These are phyloP conservation scores for Suillus hirtellus DNA, from an alignment of 768 basidiomycete species.

Conservation along the genomic window DNA sequence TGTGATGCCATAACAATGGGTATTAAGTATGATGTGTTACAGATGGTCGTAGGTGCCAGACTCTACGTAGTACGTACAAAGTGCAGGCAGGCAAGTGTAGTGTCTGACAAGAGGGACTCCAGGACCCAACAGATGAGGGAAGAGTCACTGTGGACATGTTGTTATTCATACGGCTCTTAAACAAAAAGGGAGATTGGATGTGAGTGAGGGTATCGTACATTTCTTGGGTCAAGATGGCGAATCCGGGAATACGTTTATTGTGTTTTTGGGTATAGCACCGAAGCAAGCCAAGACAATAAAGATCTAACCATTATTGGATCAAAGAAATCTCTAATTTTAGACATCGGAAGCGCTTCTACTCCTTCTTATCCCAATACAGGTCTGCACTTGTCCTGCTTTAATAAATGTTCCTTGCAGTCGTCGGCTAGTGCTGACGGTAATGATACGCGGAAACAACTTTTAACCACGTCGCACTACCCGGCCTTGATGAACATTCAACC, in stretches of 20 bases:
- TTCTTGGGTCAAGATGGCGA: background rate
- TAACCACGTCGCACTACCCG: background rate
- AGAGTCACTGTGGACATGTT: constrained; percentile 4
- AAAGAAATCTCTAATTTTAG: constrained; percentile 11
- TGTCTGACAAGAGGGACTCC: constrained; percentile 13
- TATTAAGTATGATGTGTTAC: constrained; percentile 14
- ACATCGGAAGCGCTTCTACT: background rate
- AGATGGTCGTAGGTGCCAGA: constrained; percentile 26
- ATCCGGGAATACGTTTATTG: constrained; percentile 11
- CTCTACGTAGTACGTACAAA: constrained; percentile 17
- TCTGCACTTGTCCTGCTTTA: background rate
- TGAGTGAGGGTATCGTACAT: background rate
- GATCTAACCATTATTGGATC: constrained; percentile 9
- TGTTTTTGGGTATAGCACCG: constrained; percentile 11
- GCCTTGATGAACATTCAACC: background rate
- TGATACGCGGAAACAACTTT: background rate
- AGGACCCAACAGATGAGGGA: constrained; percentile 21
- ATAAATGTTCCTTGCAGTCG: background rate
- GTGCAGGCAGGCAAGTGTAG: constrained; percentile 8
- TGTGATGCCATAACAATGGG: constrained; percentile 12
- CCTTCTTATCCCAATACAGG: background rate
- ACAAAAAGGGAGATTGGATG: constrained; percentile 7
- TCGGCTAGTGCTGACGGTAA: background rate
- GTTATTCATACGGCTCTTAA: constrained; percentile 17
- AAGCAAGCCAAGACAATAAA: constrained; percentile 17